Base-by-base conservation (phyloP, 805 yeast genomes). In the Metschnikowia kofuensis region DNA sequence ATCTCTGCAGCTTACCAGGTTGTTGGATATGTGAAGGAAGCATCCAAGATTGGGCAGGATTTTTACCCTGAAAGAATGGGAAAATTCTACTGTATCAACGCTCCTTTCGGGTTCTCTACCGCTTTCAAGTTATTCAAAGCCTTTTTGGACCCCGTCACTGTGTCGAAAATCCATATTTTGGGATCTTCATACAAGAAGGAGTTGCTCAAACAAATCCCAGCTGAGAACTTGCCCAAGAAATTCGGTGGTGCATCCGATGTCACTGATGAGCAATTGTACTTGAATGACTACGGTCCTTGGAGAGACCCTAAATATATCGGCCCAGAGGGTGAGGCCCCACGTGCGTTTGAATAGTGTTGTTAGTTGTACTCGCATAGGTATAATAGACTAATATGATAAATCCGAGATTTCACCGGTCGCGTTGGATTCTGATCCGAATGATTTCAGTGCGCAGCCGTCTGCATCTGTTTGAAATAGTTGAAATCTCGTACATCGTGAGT, bases 61-160 rank as follows among this genome's bases (percentile, higher is more conserved):
- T 92, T 88, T 72, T 94, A 94, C 68, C 99, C 99, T 13, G 99
- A 94, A 77, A 87, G 98, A 71, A 94, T 94, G 99, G 99, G 99
- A 64, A 90, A 88, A 70, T 94, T 92, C 67, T 92, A 90, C 72
- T 75, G 91, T 61, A 89, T 94, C 71, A 94, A 94, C 65, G 96
- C 98, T 1, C 99, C 99, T 55, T 94, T 90, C 65, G 99, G 99
- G 2, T 94, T 94, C 72, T 83, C 96, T 35, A 85, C 97, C 37
- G 97, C 95, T 37, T 94, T 92, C 80, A 82, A 83, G 67, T 65
- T 91, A 47, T 88, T 94, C 75, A 90, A 90, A 74, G 92, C 96
- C 48, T 91, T 94, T 72, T 79, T 94, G 65, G 99, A 94, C 67
- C 98, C 98, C 3, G 98, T 92, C 48, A 94, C 99, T 8, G 97